Evolutionary conservation across 805 yeast genomes (phyloP).

Genomic region (Pichia heedii): DNA sequence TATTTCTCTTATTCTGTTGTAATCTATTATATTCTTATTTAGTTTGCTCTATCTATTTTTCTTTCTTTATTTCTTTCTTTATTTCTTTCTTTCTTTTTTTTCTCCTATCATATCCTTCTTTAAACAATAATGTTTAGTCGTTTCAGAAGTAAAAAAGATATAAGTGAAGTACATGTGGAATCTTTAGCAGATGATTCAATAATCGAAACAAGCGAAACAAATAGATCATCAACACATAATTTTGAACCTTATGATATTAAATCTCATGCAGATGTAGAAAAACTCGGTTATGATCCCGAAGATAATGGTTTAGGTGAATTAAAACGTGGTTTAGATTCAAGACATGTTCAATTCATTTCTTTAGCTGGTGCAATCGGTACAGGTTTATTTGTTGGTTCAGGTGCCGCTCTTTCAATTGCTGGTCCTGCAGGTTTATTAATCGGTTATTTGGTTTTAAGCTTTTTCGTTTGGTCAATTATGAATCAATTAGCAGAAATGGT

Average conservation of each 20-base stretch:
- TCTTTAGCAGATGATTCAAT: not conserved
- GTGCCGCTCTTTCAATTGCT: slow-evolving; percentile 29
- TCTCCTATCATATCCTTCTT: too few relatives aligned
- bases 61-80: too few relatives aligned
- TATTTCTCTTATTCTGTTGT: too few relatives aligned
- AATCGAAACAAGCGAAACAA: not conserved
- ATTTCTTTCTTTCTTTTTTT: too few relatives aligned
- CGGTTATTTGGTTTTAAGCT: slow-evolving; percentile 53
- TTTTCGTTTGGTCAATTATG: slow-evolving; percentile 59
- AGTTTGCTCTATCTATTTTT: too few relatives aligned
- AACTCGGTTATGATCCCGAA: slow-evolving; percentile 2
- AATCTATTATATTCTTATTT: too few relatives aligned
- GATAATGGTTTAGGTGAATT: slow-evolving; percentile 9
- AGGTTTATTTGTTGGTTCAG: slow-evolving; percentile 44
- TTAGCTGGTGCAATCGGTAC: slow-evolving; percentile 70
- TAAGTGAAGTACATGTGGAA: not conserved
- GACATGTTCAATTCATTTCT: slow-evolving; percentile 56
- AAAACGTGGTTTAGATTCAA: slow-evolving; percentile 33
- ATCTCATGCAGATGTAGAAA: slow-evolving; percentile 1
- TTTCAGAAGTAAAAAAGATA: too few relatives aligned
- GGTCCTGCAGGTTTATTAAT: slow-evolving; percentile 36
- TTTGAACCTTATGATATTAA: not conserved
- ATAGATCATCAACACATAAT: not conserved
- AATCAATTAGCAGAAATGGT: slow-evolving; percentile 59
- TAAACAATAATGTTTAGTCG: too few relatives aligned